Percentiles rank a stretch among this genome's conserved stretches.
Conservation (phyloP, 2,329 filamentous ascomycete species). For the Knoxdaviesia proteae region DNA sequence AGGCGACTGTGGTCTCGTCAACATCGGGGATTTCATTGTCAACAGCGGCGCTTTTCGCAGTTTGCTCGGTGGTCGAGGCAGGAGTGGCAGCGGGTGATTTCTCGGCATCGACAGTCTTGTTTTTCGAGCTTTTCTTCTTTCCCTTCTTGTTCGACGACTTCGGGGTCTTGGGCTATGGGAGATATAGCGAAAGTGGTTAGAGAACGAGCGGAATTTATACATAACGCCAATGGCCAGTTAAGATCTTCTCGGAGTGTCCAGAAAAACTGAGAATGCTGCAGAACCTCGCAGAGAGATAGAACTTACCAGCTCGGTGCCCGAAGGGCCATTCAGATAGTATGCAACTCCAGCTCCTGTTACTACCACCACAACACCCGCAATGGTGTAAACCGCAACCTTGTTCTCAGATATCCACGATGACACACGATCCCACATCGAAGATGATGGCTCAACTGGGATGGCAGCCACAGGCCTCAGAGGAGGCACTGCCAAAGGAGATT, state of each 20-base stretch:
- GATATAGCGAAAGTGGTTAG: too few species aligned
- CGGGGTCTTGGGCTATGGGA: constrained; percentile 9
- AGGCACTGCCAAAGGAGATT: constrained; percentile 9
- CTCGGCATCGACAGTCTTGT: too few species aligned
- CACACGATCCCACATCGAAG: constrained; percentile 73
- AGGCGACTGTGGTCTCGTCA: constrained; percentile 32
- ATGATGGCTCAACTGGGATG: constrained; percentile 32
- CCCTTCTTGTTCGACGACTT: constrained; percentile 14
- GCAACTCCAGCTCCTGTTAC: constrained; percentile 79
- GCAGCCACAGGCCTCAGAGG: constrained; percentile 19
- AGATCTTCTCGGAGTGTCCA: too few species aligned
- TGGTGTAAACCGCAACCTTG: constrained; percentile 87
- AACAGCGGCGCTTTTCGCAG: constrained; percentile 26
- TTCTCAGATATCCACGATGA: constrained; percentile 87
- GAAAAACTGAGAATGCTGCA: too few species aligned
- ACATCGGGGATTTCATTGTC: constrained; percentile 52
- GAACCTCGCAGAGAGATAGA: too few species aligned
- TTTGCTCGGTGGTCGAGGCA: neutral
- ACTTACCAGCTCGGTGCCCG: too few species aligned
- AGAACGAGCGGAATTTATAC: too few species aligned
- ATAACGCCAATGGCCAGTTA: too few species aligned
- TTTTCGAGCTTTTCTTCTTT: neutral
- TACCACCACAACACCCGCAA: constrained; percentile 82
- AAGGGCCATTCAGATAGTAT: constrained; percentile 39
- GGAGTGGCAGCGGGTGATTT: constrained; percentile 13